Base-by-base conservation (phyloP, 2,329 filamentous ascomycete species). In the Chaetomium olivaceum region DNA sequence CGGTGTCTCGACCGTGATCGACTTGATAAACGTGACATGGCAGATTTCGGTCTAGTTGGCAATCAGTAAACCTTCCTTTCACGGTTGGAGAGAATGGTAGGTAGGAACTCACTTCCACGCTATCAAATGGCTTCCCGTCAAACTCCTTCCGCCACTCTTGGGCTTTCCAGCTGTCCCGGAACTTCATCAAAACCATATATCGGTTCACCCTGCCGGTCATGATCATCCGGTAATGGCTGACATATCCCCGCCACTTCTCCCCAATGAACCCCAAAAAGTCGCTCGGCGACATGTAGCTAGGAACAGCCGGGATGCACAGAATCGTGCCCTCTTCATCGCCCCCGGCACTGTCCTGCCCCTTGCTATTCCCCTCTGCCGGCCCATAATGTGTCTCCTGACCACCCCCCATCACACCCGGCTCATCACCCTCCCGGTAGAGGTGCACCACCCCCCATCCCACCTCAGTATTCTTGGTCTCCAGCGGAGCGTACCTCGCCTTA, bases 101-200 rank as follows among this genome's bases (percentile, higher is more conserved):
- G 16, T 71, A n/a, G n/a, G n/a, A 46, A 71, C 75, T 72, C 79
- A 92, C 91, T 83, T 96, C 92, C 83, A 96, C 92, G 66, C 87
- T 90, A 74, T 96, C 97, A 75, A 98, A 98, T 0, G 94, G 86
- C 76, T 91, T 95, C 21, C 95, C 95, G 77, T 98, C 95, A 84
- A 94, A 97, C 71, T 92, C 89, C 67, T 84, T 87, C 73, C 91
- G 89, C 90, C 94, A 99, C 60, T 88, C 85, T 72, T 84, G 87
- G 16, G 95, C 95, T 68, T 87, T 87, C 73, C 85, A 86, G 33
- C 86, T 85, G 69, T 90, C 88, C 57, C 92, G 86, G 75, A 98
- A 97, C 79, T 97, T 97, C 86, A 99, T 91, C 67, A 99, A 82
- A 29, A 96, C 94, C 83, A 99, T 91, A 79, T 98, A 98, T 68